phyloP scores from a whole-genome alignment of 1,139 yeast genomes.

The Yamadazyma conglobata region DNA sequence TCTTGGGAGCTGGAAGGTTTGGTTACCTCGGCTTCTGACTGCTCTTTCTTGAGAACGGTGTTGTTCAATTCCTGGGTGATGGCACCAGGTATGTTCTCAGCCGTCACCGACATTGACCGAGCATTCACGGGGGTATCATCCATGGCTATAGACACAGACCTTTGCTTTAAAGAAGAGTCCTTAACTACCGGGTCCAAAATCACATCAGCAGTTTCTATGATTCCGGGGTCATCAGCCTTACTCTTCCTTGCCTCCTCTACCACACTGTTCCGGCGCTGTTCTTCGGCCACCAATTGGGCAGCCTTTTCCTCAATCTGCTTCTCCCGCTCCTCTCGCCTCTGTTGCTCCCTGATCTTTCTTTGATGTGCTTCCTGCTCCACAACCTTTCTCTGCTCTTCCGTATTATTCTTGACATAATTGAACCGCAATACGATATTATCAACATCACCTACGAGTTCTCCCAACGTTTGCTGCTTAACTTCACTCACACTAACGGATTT shows the following conservation, averaged over 20 bases:
- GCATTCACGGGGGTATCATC: neutral
- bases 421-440: constrained; percentile 14
- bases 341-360: constrained; percentile 3
- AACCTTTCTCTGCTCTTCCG: constrained; percentile 11
- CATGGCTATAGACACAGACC: neutral
- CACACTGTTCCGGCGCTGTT: constrained; percentile 1
- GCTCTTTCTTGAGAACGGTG: no score
- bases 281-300: no score
- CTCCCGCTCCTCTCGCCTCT: constrained; percentile 7
- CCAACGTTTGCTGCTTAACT: constrained; percentile 3
- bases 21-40: no score
- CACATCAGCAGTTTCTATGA: neutral
- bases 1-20: constrained; percentile 4
- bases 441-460: constrained; percentile 11
- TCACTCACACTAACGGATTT: constrained; percentile 6
- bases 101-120: neutral
- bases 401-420: constrained; percentile 10
- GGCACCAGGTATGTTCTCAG: constrained; percentile 2
- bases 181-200: constrained; percentile 1
- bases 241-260: constrained; percentile 1
- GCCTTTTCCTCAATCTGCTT: constrained; percentile 5
- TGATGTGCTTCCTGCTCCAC: constrained; percentile 12
- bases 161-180: neutral
- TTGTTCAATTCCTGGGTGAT: neutral
- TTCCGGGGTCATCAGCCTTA: neutral